Evolutionary conservation across 352 stramenopile species (phyloP).

Genomic region (Phytophthora kernoviae): DNA sequence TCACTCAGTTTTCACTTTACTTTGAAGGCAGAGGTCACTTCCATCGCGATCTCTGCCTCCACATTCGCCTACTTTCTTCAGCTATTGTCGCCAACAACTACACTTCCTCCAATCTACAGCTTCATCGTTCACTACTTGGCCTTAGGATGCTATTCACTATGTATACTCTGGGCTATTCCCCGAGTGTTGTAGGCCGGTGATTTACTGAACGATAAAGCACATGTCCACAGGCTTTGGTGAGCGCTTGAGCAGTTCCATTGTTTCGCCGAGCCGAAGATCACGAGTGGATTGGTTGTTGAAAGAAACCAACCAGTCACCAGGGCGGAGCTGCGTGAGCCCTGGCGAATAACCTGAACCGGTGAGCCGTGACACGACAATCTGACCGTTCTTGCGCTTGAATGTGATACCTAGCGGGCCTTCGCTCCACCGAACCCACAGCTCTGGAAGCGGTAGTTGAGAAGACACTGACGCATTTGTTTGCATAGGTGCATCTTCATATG

Average conservation of each 20-base stretch:
- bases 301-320: slow-evolving; percentile 79
- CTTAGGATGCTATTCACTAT: slow-evolving; percentile 34
- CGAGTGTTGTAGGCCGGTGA: slow-evolving; percentile 13
- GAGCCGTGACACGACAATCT: slow-evolving; percentile 79
- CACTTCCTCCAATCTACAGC: slow-evolving; percentile 3
- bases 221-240: slow-evolving; percentile 79
- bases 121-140: slow-evolving; percentile 2
- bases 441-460: slow-evolving; percentile 44
- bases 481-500: slow-evolving; percentile 5
- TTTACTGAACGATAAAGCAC: slow-evolving; percentile 79
- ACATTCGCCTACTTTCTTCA: slow-evolving; percentile 13
- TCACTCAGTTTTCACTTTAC: slow-evolving; percentile 28
- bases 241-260: slow-evolving; percentile 82
- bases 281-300: slow-evolving; percentile 73
- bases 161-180: slow-evolving; percentile 27
- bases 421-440: slow-evolving; percentile 76
- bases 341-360: slow-evolving; percentile 70
- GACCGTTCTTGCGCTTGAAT: slow-evolving; percentile 78
- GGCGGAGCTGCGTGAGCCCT: slow-evolving; percentile 65
- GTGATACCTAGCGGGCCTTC: slow-evolving; percentile 79
- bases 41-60: slow-evolving; percentile 11
- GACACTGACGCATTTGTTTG: slow-evolving; percentile 4
- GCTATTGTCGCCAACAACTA: slow-evolving; percentile 8
- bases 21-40: slow-evolving; percentile 6
- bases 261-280: slow-evolving; percentile 68